A percentile compares a stretch with the other conserved stretches of the same genome.
Evolutionary conservation across 2,329 filamentous ascomycete genomes (phyloP).

Genomic region (Teratosphaeria gauchensis): DNA sequence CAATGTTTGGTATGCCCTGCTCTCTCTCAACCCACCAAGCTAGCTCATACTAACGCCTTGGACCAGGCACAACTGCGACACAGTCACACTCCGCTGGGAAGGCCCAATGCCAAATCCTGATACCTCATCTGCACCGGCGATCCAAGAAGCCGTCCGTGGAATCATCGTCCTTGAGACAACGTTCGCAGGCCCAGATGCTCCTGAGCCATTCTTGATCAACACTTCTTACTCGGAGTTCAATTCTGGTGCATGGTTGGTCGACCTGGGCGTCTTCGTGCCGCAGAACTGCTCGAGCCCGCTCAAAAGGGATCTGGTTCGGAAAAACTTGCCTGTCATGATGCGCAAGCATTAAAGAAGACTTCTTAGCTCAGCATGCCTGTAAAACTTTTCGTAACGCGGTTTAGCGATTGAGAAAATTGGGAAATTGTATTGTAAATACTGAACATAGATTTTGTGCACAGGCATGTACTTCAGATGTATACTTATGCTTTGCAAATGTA

Average conservation of each 20-base stretch:
- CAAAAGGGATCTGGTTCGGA: not conserved
- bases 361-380: not conserved
- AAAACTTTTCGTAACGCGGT: not conserved
- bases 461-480: too few species aligned
- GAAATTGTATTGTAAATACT: not conserved
- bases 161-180: conserved; percentile 12
- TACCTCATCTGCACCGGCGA: conserved; percentile 2
- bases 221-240: conserved; percentile 16
- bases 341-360: not conserved
- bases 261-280: conserved; percentile 7
- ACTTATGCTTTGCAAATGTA: too few species aligned
- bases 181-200: conserved; percentile 1
- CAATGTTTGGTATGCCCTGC: conserved; percentile 11
- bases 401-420: not conserved
- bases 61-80: conserved; percentile 11
- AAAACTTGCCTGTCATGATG: not conserved
- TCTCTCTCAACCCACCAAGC: not conserved
- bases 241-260: conserved; percentile 13
- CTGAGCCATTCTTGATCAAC: conserved; percentile 13
- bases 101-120: conserved; percentile 9
- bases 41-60: not conserved
- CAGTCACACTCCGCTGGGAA: conserved; percentile 15
- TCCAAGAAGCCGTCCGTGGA: conserved; percentile 11
- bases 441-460: not conserved
- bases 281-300: not conserved